Evolutionary conservation across 139 green algal species (phyloP), one percentile per base, ranked within the genome.

Genomic region (Mesotaenium endlicherianum): DNA sequence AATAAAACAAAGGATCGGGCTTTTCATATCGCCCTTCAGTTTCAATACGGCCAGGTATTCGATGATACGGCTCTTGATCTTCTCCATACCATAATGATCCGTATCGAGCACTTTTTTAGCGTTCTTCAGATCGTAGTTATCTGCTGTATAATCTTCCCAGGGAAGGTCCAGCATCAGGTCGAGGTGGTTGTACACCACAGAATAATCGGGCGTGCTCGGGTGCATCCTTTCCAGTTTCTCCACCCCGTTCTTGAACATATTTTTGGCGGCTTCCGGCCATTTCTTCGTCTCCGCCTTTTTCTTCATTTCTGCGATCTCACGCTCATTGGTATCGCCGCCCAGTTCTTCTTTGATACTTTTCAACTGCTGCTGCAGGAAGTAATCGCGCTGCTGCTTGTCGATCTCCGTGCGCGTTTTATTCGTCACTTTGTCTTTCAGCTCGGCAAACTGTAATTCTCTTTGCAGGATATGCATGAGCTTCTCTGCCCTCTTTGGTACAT

Each of bases 71-170:
- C 95, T 92, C 90, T 98, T 98, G 26, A 98, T 94, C 70, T 98
- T 94, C n/a, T 94, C 86, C 64, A 98, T 87, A 26, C 95, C 95
- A 88, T 95, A 96, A 86, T 98, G 95, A 77, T 98, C 94, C 75
- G 93, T 93, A 77, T 98, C 95, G 34, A 98, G 90, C 1, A 96
- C 91, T 87, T 93, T 72, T 67, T 92, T 84, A 14, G 94, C 94
- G 44, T 93, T 83, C 0, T 77, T 58, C 31, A 98, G 89, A 82
- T 98, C 93, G 44, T 97, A 93, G n/a, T 90, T 88, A 83, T 98
- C 95, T 45, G 91, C 43, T 8, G 8, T 31, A 57, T 57, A 57
- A 26, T 26, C 47, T 8, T 14, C 47, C 47, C 47, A 57, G 8
- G 47, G 47, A 8, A 57, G 8, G 8, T 8, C 8, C 47, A 14